Conservation (phyloP, 73 alveolate species). For the Symbiodinium pilosum region DNA sequence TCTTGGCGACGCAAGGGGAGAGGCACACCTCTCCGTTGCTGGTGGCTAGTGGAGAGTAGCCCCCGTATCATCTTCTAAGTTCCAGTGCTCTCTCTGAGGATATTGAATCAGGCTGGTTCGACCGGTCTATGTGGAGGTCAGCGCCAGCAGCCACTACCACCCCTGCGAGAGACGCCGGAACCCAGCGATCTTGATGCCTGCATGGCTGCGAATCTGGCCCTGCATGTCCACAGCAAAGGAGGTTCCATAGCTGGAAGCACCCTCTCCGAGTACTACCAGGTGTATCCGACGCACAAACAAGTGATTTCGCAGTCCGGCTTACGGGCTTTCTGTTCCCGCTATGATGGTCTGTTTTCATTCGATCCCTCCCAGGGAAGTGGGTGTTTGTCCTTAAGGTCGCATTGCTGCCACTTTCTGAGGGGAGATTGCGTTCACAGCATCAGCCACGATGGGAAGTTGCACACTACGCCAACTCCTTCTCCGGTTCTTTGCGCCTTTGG, state of each 20-base stretch:
- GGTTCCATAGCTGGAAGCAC: neutral
- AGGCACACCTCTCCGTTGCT: too few species aligned
- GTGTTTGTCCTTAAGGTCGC: neutral
- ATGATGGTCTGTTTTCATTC: neutral
- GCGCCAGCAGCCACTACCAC: neutral
- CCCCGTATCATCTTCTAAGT: too few species aligned
- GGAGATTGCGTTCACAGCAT: neutral
- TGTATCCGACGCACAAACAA: neutral
- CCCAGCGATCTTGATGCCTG: neutral
- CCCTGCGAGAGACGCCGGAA: neutral
- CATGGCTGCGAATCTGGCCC: neutral
- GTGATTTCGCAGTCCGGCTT: neutral
- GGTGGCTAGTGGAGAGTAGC: too few species aligned
- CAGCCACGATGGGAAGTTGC: slow-evolving; percentile 15
- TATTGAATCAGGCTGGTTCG: too few species aligned
- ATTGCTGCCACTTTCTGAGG: neutral
- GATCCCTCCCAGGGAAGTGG: neutral
- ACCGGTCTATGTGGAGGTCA: neutral
- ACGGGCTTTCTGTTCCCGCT: neutral
- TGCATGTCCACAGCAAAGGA: neutral
- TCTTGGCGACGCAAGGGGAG: too few species aligned
- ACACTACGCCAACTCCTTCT: neutral
- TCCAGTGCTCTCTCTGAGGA: too few species aligned
- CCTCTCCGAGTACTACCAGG: neutral
- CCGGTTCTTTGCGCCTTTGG: neutral